A percentile compares a stretch with the other conserved stretches of the same genome.
Conservation (phyloP, 2,329 filamentous ascomycete species). For the Hymenotorrendiella dingleyae region DNA sequence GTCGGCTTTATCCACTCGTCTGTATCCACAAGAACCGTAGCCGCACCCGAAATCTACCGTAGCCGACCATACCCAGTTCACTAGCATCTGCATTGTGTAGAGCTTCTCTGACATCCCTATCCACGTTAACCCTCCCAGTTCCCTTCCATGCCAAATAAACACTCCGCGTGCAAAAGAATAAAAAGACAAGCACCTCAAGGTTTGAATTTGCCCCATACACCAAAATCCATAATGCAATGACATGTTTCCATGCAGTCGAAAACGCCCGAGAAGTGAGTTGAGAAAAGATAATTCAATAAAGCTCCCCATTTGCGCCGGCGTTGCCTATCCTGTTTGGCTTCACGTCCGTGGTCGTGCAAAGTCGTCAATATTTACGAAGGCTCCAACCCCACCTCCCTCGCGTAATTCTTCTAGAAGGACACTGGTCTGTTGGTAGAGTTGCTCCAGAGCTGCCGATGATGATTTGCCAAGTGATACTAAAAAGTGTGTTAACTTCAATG, state of each 20-base stretch:
- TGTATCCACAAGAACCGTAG: no score
- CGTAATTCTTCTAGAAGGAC: constrained; percentile 79
- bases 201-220: no score
- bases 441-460: constrained; percentile 78
- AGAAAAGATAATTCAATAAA: background rate
- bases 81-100: no score
- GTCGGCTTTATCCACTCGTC: no score
- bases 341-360: constrained; percentile 39
- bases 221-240: constrained; percentile 21
- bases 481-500: background rate
- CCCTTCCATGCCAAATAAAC: no score
- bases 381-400: constrained; percentile 71
- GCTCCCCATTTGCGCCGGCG: background rate
- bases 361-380: constrained; percentile 68
- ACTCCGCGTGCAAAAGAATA: no score
- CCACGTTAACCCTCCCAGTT: no score
- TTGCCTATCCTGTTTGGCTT: constrained; percentile 8
- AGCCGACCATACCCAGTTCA: no score
- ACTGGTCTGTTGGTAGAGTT: constrained; percentile 77
- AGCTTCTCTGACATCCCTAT: no score
- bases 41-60: no score
- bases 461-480: constrained; percentile 86
- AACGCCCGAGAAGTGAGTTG: constrained; percentile 10
- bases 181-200: no score
- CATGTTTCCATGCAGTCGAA: constrained; percentile 1